Evolutionary conservation across 108 stramenopile species (phyloP).

Genomic region (Chaetoceros muelleri): DNA sequence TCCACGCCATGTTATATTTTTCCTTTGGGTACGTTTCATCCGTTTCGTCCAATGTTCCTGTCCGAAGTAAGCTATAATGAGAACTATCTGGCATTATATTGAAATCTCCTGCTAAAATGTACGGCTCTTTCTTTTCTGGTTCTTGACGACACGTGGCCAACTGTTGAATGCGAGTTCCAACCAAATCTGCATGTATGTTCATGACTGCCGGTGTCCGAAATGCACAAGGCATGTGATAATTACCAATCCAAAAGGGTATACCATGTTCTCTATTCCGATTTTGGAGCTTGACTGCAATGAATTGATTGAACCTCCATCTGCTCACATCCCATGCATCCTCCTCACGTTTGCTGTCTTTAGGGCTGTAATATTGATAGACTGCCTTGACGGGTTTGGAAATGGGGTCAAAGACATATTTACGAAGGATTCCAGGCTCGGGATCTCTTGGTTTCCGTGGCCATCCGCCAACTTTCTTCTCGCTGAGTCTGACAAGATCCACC

Average conservation of each 20-base stretch:
- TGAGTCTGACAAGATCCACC: constrained; percentile 61
- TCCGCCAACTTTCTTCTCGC: constrained; percentile 46
- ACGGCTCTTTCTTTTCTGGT: constrained; percentile 17
- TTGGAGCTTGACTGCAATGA: constrained; percentile 50
- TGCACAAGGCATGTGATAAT: constrained; percentile 98
- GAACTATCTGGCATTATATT: constrained; percentile 86
- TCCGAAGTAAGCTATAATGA: constrained; percentile 80
- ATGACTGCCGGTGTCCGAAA: constrained; percentile 79
- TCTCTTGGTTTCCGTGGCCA: constrained; percentile 47
- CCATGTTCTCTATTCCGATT: constrained; percentile 18
- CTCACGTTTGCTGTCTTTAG: neutral
- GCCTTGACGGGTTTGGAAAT: constrained; percentile 7
- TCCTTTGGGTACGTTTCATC: constrained; percentile 42
- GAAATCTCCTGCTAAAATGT: constrained; percentile 77
- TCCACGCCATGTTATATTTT: constrained; percentile 60
- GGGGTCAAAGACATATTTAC: constrained; percentile 6
- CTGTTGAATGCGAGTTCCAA: constrained; percentile 31
- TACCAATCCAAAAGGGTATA: constrained; percentile 59
- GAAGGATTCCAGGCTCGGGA: constrained; percentile 6
- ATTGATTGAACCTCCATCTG: constrained; percentile 55
- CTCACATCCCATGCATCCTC: constrained; percentile 49
- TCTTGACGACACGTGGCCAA: constrained; percentile 19
- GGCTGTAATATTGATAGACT: constrained; percentile 1
- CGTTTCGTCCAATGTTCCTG: constrained; percentile 43
- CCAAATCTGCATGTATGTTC: constrained; percentile 73